A percentile compares a stretch with the other conserved stretches of the same genome.
Evolutionary conservation across 441 rosid genomes (phyloP).

Genomic region (Metrosideros polymorpha): DNA sequence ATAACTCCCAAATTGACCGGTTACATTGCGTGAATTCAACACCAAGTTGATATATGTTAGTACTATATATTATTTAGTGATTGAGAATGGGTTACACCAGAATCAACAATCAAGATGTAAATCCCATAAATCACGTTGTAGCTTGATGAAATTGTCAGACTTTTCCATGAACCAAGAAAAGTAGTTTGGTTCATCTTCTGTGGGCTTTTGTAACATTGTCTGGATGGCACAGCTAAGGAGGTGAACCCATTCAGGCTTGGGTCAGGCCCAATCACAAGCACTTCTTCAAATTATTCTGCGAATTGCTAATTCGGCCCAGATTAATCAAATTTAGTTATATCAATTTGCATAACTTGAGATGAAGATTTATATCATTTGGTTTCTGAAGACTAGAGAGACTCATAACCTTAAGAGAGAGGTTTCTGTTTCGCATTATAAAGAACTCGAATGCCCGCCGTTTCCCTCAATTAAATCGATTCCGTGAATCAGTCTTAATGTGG

Average conservation of each 20-base stretch:
- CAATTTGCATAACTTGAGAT: neutral
- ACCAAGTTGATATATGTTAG: neutral
- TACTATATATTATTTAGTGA: neutral
- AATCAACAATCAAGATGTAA: neutral
- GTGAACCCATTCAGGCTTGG: neutral
- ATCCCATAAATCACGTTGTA: neutral
- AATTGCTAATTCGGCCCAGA: neutral
- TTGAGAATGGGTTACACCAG: neutral
- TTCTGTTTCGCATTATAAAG: neutral
- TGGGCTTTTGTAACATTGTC: neutral
- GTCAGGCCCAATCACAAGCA: neutral
- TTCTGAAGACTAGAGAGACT: neutral
- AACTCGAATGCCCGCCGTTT: neutral
- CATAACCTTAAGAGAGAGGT: neutral
- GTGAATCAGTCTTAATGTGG: rapidly evolving
- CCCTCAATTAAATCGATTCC: neutral
- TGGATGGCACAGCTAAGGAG: neutral
- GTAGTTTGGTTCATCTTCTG: neutral
- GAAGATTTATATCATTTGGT: neutral
- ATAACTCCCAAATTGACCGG: neutral
- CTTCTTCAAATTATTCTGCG: neutral
- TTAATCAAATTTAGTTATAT: neutral
- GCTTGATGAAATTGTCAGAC: neutral
- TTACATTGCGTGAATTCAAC: neutral
- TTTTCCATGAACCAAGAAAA: neutral